A percentile compares a stretch with the other conserved stretches of the same genome.
phyloP scores from a whole-genome alignment of 345 rosid genomes.

The sweet orange (Citrus sinensis) region DVS_A1.0 CM039163.1:5431501-5432000 shows the following conservation, averaged over 20 bases:
- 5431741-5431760: slow-evolving; percentile 22
- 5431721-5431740: neutral
- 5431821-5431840: slow-evolving; percentile 48
- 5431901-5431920: slow-evolving; percentile 93
- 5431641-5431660: slow-evolving; percentile 53
- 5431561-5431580: slow-evolving; percentile 60
- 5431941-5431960: neutral
- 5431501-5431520: slow-evolving; percentile 2
- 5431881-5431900: slow-evolving; percentile 83
- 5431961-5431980: slow-evolving; percentile 1
- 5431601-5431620: slow-evolving; percentile 45
- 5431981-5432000: neutral
- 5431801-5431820: slow-evolving; percentile 78
- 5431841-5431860: slow-evolving; percentile 51
- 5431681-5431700: neutral
- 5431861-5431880: slow-evolving; percentile 86
- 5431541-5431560: slow-evolving; percentile 25
- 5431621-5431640: slow-evolving; percentile 49
- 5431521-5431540: slow-evolving; percentile 12
- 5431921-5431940: slow-evolving; percentile 85
- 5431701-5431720: neutral
- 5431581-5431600: slow-evolving; percentile 49
- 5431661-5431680: neutral
- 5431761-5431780: slow-evolving; percentile 85
- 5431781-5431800: slow-evolving; percentile 95